A percentile compares a stretch with the other conserved stretches of the same genome.
These are phyloP conservation scores for Nyctanthes arbortristis DNA, from an alignment of 257 asterid species.

Conservation along the genomic window DNA sequence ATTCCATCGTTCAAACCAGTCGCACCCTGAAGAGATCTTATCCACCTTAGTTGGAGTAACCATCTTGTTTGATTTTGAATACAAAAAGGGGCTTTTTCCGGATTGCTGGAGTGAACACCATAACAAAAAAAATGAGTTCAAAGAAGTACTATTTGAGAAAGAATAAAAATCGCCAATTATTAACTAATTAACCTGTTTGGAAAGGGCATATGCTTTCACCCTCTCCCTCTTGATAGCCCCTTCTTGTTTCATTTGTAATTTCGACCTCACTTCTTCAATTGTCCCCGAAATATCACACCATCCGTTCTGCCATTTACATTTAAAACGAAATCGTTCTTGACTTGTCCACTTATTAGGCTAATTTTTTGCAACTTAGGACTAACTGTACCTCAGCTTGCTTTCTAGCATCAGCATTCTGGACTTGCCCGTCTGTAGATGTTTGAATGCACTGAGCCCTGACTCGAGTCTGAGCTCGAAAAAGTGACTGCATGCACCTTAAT, in stretches of 20 bases:
- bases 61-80: neutral
- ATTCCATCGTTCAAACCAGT: slow-evolving; percentile 4
- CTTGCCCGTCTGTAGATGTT: neutral
- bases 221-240: too few relatives aligned
- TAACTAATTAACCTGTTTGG: slow-evolving; percentile 4
- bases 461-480: too few relatives aligned
- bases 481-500: too few relatives aligned
- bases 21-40: neutral
- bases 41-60: neutral
- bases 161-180: neutral
- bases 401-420: neutral
- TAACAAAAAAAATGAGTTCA: neutral
- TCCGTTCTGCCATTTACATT: too few relatives aligned
- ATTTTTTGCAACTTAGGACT: neutral
- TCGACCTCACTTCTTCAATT: too few relatives aligned
- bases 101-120: neutral
- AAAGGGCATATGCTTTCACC: too few relatives aligned
- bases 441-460: slow-evolving; percentile 48
- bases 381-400: slow-evolving; percentile 9
- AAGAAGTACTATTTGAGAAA: neutral
- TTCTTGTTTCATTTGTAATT: too few relatives aligned
- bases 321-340: too few relatives aligned
- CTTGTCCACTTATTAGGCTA: neutral
- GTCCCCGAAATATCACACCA: too few relatives aligned
- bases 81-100: neutral